These are phyloP conservation scores for Melampsora americana DNA, from an alignment of 1,284 basidiomycete genomes.

Conservation along the genomic window DNA sequence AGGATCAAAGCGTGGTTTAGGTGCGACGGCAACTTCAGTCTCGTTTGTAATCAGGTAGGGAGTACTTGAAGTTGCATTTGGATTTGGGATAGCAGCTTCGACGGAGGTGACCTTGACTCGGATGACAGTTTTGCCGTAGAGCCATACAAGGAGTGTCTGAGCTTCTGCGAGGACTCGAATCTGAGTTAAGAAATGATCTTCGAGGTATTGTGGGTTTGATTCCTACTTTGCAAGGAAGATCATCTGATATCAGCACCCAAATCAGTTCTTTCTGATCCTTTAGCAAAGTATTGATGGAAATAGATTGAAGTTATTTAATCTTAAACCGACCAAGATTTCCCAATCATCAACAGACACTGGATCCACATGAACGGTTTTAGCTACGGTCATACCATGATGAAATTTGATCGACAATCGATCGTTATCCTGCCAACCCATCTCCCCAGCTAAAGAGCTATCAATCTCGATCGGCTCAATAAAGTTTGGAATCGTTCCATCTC, in stretches of 20 bases:
- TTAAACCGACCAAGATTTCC: conserved; percentile 34
- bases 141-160: conserved; percentile 40
- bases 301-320: neutral
- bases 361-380: conserved; percentile 39
- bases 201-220: conserved; percentile 42
- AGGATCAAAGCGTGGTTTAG: conserved; percentile 31
- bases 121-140: conserved; percentile 40
- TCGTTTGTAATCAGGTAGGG: conserved; percentile 36
- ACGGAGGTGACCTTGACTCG: conserved; percentile 26
- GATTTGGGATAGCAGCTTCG: neutral
- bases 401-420: conserved; percentile 36
- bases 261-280: neutral
- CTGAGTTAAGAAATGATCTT: conserved; percentile 40
- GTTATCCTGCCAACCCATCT: conserved; percentile 40
- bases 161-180: conserved; percentile 29
- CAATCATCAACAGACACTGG: conserved; percentile 40
- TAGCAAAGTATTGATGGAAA: neutral
- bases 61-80: neutral
- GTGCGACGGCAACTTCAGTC: conserved; percentile 36
- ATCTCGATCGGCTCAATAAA: conserved; percentile 31
- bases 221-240: conserved; percentile 9
- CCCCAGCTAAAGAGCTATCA: conserved; percentile 19
- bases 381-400: conserved; percentile 19
- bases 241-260: neutral
- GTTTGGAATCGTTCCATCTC: conserved; percentile 8